Conservation (phyloP, 495 filamentous ascomycete genomes). For the Penicillium mononematosum region DNA sequence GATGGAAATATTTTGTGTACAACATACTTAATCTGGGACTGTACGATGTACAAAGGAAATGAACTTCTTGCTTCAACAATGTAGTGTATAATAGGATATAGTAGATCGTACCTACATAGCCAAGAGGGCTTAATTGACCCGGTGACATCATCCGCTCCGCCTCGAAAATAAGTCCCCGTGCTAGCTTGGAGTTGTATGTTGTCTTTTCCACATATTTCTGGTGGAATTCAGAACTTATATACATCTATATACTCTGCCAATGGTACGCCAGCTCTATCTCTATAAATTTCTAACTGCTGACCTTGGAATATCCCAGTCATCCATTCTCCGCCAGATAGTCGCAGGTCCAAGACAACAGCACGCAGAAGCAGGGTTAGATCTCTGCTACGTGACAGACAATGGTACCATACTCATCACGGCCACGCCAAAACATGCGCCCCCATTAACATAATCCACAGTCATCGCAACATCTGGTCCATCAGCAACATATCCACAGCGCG, state of each 20-base stretch:
- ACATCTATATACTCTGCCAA: background rate
- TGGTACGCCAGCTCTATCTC: background rate
- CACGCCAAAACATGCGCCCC: background rate
- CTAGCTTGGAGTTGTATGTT: background rate
- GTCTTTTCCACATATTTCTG: background rate
- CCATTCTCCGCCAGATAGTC: slow-evolving; percentile 69
- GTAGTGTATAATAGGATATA: background rate
- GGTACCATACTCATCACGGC: slow-evolving; percentile 38
- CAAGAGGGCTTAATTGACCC: background rate
- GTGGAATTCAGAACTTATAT: background rate
- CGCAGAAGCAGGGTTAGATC: slow-evolving; percentile 82
- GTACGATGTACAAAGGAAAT: slow-evolving; percentile 8
- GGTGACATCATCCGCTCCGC: slow-evolving; percentile 13
- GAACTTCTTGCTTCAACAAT: background rate
- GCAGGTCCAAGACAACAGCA: slow-evolving; percentile 80
- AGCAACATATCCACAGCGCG: slow-evolving; percentile 80
- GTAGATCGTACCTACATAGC: background rate
- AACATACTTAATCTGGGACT: background rate
- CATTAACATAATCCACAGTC: slow-evolving; percentile 37
- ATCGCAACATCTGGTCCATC: slow-evolving; percentile 82
- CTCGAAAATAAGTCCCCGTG: background rate
- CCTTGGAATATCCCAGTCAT: slow-evolving; percentile 44
- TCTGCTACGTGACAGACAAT: slow-evolving; percentile 90
- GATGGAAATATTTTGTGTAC: slow-evolving; percentile 3
- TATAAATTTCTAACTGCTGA: background rate